phyloP scores from a whole-genome alignment of 2,329 filamentous ascomycete genomes.

The Zarea fungicola region DNA sequence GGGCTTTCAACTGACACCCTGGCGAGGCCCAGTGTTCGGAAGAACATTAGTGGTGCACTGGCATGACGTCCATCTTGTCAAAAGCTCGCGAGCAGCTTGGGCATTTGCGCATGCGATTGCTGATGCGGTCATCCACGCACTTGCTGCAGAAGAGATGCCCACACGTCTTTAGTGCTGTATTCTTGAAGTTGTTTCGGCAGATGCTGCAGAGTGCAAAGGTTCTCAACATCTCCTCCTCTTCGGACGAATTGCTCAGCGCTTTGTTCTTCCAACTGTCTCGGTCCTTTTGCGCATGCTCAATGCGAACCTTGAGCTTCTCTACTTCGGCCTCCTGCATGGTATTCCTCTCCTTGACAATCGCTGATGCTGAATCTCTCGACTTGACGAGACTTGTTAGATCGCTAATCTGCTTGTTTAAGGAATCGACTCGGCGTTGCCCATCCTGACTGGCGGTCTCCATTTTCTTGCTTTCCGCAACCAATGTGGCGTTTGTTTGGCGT shows the following conservation, averaged over 20 bases:
- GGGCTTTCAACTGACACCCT: too few species aligned
- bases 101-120: constrained; percentile 89
- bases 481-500: constrained; percentile 68
- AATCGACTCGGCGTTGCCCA: constrained; percentile 62
- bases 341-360: constrained; percentile 49
- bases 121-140: constrained; percentile 84
- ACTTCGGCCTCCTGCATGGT: constrained; percentile 66
- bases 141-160: constrained; percentile 90
- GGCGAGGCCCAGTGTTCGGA: neutral
- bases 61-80: constrained; percentile 85
- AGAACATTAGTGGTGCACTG: constrained; percentile 46
- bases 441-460: constrained; percentile 70
- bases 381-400: constrained; percentile 72
- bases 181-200: constrained; percentile 89
- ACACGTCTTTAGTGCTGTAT: constrained; percentile 88
- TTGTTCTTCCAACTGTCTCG: constrained; percentile 82
- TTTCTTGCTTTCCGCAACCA: constrained; percentile 67
- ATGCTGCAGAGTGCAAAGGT: constrained; percentile 69
- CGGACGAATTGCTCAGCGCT: constrained; percentile 71
- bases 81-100: constrained; percentile 91
- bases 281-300: constrained; percentile 76
- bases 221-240: constrained; percentile 79
- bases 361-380: constrained; percentile 62
- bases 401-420: constrained; percentile 66
- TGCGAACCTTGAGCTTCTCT: constrained; percentile 70